Conservation (phyloP, 805 yeast genomes). For the Saccharomycopsis sp. region DNA sequence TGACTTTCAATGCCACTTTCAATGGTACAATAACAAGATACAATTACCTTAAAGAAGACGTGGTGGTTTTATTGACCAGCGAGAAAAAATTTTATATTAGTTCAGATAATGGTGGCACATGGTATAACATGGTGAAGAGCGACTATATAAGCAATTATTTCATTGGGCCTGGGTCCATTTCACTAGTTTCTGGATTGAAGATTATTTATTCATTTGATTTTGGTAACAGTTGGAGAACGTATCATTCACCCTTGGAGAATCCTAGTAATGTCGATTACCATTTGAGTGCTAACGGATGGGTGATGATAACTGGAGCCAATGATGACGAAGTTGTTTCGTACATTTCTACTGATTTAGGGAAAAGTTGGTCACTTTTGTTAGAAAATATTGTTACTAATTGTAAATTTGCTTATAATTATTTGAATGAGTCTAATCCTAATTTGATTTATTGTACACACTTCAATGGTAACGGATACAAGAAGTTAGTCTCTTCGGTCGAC, state of each 20-base stretch:
- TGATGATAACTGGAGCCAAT: constrained; percentile 13
- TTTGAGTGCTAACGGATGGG: constrained; percentile 2
- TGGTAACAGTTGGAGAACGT: constrained; percentile 41
- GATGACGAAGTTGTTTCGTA: constrained; percentile 6
- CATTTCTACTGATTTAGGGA: constrained; percentile 17
- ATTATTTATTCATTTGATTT: constrained; percentile 66
- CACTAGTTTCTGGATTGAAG: too few species aligned
- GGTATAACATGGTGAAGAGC: constrained; percentile 29
- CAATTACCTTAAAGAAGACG: constrained; percentile 7
- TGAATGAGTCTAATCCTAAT: not conserved
- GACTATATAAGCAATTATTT: too few species aligned
- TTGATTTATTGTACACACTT: constrained; percentile 11
- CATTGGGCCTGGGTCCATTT: too few species aligned
- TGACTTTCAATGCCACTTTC: not conserved
- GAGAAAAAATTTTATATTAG: constrained; percentile 3
- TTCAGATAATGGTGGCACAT: constrained; percentile 6
- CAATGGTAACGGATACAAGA: not conserved
- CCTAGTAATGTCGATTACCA: not conserved
- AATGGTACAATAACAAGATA: constrained; percentile 3
- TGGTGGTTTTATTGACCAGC: constrained; percentile 2
- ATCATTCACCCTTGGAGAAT: constrained; percentile 20
- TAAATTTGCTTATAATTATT: constrained; percentile 7
- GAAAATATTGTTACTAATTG: constrained; percentile 10
- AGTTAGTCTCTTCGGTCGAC: constrained; percentile 11
- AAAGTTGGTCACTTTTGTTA: constrained; percentile 15